Percentiles rank a stretch among this genome's conserved stretches.
phyloP scores from a whole-genome alignment of 345 rosid genomes.

The Salix suchowensis region DNA sequence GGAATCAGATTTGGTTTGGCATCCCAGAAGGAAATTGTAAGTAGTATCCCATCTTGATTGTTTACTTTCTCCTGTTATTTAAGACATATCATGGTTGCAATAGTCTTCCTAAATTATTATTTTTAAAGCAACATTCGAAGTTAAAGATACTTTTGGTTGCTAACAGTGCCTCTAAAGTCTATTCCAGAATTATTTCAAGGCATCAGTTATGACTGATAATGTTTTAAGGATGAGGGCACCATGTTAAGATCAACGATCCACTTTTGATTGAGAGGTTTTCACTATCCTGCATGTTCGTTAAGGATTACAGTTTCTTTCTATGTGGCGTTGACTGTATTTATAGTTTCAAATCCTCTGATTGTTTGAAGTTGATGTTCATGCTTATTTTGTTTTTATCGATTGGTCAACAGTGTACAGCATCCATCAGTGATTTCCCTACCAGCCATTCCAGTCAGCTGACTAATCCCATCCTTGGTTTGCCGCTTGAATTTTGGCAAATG shows the following conservation, averaged over 20 bases:
- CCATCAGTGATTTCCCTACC: slow-evolving; percentile 61
- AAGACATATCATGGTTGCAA: neutral
- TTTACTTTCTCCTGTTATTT: neutral
- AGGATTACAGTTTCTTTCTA: neutral
- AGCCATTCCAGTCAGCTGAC: slow-evolving; percentile 72
- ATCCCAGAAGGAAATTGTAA: slow-evolving; percentile 62
- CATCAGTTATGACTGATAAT: neutral
- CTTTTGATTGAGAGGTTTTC: neutral
- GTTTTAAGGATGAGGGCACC: too few species aligned
- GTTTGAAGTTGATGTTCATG: neutral
- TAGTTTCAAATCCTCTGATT: neutral
- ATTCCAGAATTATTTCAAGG: neutral
- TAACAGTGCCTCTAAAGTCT: neutral
- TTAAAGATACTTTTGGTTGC: neutral
- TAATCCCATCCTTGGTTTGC: slow-evolving; percentile 86
- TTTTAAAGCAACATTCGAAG: neutral
- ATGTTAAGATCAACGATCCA: neutral
- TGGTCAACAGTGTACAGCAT: slow-evolving; percentile 51
- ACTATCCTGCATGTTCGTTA: neutral
- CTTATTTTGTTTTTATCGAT: slow-evolving; percentile 6
- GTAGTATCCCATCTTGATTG: slow-evolving; percentile 26
- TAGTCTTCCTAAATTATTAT: neutral
- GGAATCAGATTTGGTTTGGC: slow-evolving; percentile 75
- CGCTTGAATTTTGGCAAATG: slow-evolving; percentile 63
- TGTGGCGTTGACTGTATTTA: neutral